phyloP scores from a whole-genome alignment of 805 yeast species.

The Metschnikowia santaceciliae region DNA sequence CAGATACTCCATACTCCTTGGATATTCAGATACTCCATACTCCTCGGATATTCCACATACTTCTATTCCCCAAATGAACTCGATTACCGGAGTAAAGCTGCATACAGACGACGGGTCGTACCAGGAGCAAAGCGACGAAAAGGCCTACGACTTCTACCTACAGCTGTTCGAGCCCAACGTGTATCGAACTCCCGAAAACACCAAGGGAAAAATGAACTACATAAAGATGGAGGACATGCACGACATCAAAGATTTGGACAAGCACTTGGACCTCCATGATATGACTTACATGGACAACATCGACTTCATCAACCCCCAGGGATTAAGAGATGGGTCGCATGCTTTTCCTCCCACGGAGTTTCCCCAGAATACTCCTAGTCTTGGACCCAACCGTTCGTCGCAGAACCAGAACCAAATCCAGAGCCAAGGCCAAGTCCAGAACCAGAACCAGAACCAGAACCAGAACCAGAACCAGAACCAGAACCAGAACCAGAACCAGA shows the following conservation, averaged over 20 bases:
- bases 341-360: constrained; percentile 18
- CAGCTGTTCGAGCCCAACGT: constrained; percentile 8
- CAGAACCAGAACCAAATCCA: neutral
- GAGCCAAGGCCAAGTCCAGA: too few relatives aligned
- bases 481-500: too few relatives aligned
- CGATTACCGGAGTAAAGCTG: too few relatives aligned
- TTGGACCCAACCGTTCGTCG: constrained; percentile 4
- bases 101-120: neutral
- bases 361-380: constrained; percentile 18
- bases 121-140: neutral
- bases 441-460: too few relatives aligned
- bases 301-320: constrained; percentile 15
- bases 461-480: too few relatives aligned
- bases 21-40: too few relatives aligned
- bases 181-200: neutral
- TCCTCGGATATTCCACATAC: too few relatives aligned
- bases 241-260: neutral
- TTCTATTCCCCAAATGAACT: too few relatives aligned
- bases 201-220: neutral
- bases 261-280: neutral
- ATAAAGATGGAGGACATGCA: neutral
- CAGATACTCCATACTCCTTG: too few relatives aligned
- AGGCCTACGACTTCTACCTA: constrained; percentile 13
- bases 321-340: constrained; percentile 13
- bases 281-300: constrained; percentile 3